Conservation (phyloP, 495 filamentous ascomycete genomes). For the Penicillium samsonianum region DNA sequence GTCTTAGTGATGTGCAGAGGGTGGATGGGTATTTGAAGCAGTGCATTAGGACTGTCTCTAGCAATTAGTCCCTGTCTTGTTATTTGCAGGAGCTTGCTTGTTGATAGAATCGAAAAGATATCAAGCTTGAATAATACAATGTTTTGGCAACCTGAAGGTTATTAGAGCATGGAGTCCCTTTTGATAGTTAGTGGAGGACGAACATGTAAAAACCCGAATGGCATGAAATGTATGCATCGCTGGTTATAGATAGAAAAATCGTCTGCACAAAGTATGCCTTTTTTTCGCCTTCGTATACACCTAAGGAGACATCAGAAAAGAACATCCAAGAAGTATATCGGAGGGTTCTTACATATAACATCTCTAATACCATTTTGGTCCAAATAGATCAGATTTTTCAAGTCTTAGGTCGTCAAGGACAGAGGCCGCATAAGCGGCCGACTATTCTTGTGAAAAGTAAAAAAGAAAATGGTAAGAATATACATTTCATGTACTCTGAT, state of each 20-base stretch:
- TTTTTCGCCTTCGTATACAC: too few species aligned
- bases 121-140: not conserved
- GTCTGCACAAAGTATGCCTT: too few species aligned
- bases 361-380: too few species aligned
- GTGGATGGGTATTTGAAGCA: constrained; percentile 11
- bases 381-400: too few species aligned
- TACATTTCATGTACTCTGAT: not conserved
- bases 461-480: not conserved
- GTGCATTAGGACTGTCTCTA: not conserved
- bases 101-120: too few species aligned
- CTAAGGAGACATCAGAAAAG: too few species aligned
- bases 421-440: too few species aligned
- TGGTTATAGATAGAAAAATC: too few species aligned
- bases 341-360: too few species aligned
- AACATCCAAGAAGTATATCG: too few species aligned
- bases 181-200: not conserved
- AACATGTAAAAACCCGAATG: not conserved
- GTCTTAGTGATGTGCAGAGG: constrained; percentile 6
- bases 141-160: not conserved
- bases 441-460: too few species aligned
- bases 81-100: not conserved
- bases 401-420: too few species aligned
- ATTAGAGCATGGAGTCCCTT: not conserved
- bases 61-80: not conserved
- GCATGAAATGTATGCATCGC: not conserved